phyloP scores from a whole-genome alignment of 2,329 filamentous ascomycete genomes.

The Cadophora sp. region DNA sequence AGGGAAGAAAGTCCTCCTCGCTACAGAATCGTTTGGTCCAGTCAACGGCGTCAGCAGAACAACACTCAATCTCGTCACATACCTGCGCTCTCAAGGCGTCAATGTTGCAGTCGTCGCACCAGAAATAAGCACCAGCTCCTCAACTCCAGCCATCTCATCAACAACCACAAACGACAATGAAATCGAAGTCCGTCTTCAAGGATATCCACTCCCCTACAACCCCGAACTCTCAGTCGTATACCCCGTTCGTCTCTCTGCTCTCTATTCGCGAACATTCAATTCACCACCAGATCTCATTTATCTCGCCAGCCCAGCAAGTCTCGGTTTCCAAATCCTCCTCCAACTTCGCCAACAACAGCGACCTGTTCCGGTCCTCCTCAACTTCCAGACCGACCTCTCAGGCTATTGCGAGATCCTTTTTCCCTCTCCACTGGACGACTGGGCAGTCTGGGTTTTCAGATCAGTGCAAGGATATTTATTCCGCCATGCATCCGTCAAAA shows the following conservation, averaged over 20 bases:
- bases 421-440: constrained; percentile 63
- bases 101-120: constrained; percentile 72
- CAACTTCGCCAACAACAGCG: constrained; percentile 66
- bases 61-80: constrained; percentile 72
- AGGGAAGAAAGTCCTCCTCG: constrained; percentile 69
- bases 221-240: constrained; percentile 74
- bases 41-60: constrained; percentile 78
- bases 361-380: constrained; percentile 67
- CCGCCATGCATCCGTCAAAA: constrained; percentile 64
- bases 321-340: constrained; percentile 75
- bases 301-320: constrained; percentile 70
- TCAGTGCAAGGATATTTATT: constrained; percentile 72
- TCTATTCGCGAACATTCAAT: constrained; percentile 67
- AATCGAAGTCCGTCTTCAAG: constrained; percentile 64
- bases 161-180: constrained; percentile 42
- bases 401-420: constrained; percentile 76
- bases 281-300: constrained; percentile 70
- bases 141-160: constrained; percentile 32
- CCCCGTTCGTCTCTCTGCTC: constrained; percentile 67
- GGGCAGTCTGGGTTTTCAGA: constrained; percentile 68
- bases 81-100: constrained; percentile 68
- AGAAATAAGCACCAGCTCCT: constrained; percentile 54
- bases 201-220: constrained; percentile 74
- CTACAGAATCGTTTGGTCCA: constrained; percentile 74
- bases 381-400: constrained; percentile 75